Evolutionary conservation across 345 rosid genomes (phyloP), one percentile per base, ranked within the genome.

Genomic region (Geranium rotundifolium): DNA sequence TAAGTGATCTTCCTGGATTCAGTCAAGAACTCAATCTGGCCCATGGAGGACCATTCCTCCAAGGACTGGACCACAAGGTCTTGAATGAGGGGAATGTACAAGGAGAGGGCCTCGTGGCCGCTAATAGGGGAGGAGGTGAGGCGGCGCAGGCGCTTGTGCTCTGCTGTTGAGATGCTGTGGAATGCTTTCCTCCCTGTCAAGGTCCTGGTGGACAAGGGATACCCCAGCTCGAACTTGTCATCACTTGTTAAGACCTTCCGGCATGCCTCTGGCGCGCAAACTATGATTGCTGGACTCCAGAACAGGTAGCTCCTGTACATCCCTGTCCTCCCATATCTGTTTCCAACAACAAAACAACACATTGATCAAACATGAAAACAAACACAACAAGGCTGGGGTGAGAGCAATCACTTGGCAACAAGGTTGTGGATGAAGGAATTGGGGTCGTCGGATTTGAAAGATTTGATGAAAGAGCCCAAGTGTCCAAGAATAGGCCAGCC

Each of bases 401-500:
- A 5, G 50, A 12, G 1, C 10, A 13, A 41, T 41, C n/a, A 77
- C 83, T 77, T 80, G 54, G 30, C 18, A 60, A 54, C 60, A 37
- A 79, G 75, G 61, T 18, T 20, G 57, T 49, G 19, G 56, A 71
- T 34, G 64, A 81, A 81, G 57, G 75, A 73, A 50, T 81, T 84
- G 52, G 84, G 86, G 19, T 77, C 63, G 54, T 64, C 54, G 41
- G 84, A 75, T 57, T 70, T 80, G 79, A 77, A 79, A 67, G 84
- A 75, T 58, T 56, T 70, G 61, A 73, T 72, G 61, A 82, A 80
- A 17, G 82, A 68, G 65, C 41, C 54, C 87, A 77, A 79, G 34
- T 73, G 79, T 13, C 86, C 83, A 5, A 80, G 23, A 30, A 81
- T 19, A 66, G 81, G 84, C 84, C 75, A 77, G 2, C 81, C 82